These are phyloP conservation scores for Mucor sp. DNA, from an alignment of 371 early-diverging fungal genomes.

Conservation along the genomic window DNA sequence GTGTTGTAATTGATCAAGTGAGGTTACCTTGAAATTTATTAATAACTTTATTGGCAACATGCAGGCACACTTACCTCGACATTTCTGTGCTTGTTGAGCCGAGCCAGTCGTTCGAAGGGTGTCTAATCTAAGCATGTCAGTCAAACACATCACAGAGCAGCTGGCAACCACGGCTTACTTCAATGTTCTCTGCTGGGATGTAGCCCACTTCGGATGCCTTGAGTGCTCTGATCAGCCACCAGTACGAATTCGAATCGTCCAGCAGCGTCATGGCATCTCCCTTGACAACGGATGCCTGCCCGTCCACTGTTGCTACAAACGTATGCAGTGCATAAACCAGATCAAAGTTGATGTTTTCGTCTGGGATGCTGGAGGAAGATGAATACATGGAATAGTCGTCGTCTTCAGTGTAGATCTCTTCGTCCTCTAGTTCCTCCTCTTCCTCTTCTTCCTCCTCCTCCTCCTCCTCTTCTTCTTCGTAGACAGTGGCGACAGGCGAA, in stretches of 20 bases:
- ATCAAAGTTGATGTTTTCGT: slow-evolving; percentile 78
- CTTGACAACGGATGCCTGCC: slow-evolving; percentile 90
- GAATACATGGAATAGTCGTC: slow-evolving; percentile 48
- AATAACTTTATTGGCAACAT: neutral
- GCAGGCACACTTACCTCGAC: slow-evolving; percentile 42
- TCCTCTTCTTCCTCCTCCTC: slow-evolving; percentile 44
- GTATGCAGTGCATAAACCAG: slow-evolving; percentile 91
- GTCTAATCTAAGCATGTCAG: slow-evolving; percentile 56
- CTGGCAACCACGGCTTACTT: slow-evolving; percentile 47
- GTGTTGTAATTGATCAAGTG: slow-evolving; percentile 32
- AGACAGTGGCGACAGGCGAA: slow-evolving; percentile 31
- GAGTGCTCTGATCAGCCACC: slow-evolving; percentile 94
- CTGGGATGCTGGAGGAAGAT: slow-evolving; percentile 63
- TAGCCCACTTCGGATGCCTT: slow-evolving; percentile 92
- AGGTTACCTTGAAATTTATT: slow-evolving; percentile 33
- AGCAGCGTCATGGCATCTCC: slow-evolving; percentile 88
- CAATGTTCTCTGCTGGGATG: slow-evolving; percentile 96
- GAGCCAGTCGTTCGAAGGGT: slow-evolving; percentile 84
- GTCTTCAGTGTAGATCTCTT: slow-evolving; percentile 49
- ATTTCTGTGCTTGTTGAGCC: slow-evolving; percentile 85
- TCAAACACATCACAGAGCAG: neutral
- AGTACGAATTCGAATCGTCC: slow-evolving; percentile 94
- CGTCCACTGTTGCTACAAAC: slow-evolving; percentile 93
- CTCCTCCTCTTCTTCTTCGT: slow-evolving; percentile 34
- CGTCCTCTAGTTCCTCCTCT: slow-evolving; percentile 42